Percentiles rank a stretch among this genome's conserved stretches.
These are phyloP conservation scores for Triticum dicoccoides DNA, from an alignment of 176 grass and related monocot species.

Conservation along the genomic window DNA sequence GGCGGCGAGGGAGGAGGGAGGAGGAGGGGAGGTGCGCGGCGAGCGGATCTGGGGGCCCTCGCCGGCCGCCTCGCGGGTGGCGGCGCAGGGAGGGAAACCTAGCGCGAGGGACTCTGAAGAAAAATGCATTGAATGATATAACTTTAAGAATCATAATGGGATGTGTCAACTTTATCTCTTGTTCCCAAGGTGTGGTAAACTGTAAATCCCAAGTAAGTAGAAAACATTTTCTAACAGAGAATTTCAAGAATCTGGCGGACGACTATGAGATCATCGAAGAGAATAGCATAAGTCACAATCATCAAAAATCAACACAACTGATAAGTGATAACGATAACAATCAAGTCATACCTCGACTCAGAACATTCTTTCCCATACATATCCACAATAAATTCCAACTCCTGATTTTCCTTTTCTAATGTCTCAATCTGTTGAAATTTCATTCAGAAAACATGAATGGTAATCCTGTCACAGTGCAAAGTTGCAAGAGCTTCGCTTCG, in stretches of 20 bases:
- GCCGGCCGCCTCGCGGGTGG: no score
- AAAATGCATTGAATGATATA: conserved; percentile 12
- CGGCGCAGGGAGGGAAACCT: no score
- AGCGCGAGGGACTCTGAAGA: no score
- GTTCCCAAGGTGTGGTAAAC: not conserved
- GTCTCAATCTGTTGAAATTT: conserved; percentile 67
- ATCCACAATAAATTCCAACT: conserved; percentile 76
- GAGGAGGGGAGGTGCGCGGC: no score
- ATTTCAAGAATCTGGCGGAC: not conserved
- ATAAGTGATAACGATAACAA: not conserved
- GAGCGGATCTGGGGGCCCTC: no score
- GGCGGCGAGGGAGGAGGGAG: no score
- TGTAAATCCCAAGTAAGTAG: conserved; percentile 1
- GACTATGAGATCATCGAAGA: conserved; percentile 1
- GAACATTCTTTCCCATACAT: conserved; percentile 76
- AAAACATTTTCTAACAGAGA: not conserved
- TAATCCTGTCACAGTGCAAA: not conserved
- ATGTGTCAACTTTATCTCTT: not conserved
- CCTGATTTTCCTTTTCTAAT: conserved; percentile 79
- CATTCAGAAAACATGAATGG: conserved; percentile 22
- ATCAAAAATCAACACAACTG: conserved; percentile 7
- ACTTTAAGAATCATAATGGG: conserved; percentile 1
- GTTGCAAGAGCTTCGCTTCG: not conserved
- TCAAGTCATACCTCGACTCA: conserved; percentile 64
- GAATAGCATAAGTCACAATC: not conserved